phyloP scores from a whole-genome alignment of 116 monocot genomes.

The Zostera marina region DNA sequence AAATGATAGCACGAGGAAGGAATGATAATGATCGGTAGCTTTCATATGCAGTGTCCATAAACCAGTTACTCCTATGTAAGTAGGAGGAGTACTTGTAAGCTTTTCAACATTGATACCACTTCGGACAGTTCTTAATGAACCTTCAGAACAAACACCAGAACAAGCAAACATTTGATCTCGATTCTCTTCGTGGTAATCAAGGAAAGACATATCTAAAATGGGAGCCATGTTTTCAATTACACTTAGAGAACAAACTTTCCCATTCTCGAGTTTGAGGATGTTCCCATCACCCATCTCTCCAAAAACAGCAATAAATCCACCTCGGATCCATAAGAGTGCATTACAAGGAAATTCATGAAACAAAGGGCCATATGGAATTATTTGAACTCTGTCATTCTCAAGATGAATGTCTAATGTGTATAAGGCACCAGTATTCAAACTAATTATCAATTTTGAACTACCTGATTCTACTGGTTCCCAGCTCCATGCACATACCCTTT shows the following conservation, averaged over 20 bases:
- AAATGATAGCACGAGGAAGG: slow-evolving; percentile 93
- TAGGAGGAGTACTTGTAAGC: slow-evolving; percentile 51
- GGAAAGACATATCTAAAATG: slow-evolving; percentile 53
- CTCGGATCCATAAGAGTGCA: slow-evolving; percentile 52
- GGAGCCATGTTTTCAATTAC: slow-evolving; percentile 80
- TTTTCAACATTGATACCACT: slow-evolving; percentile 74
- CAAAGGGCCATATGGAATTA: slow-evolving; percentile 41
- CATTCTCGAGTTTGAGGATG: slow-evolving; percentile 58
- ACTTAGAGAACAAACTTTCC: slow-evolving; percentile 30
- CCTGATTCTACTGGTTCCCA: slow-evolving; percentile 52
- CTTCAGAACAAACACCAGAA: slow-evolving; percentile 73
- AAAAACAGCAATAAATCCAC: slow-evolving; percentile 55
- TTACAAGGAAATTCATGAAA: slow-evolving; percentile 54
- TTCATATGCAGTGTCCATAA: slow-evolving; percentile 79
- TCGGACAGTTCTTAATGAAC: slow-evolving; percentile 59
- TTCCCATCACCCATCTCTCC: slow-evolving; percentile 92
- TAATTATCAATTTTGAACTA: slow-evolving; percentile 50
- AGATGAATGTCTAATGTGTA: slow-evolving; percentile 44
- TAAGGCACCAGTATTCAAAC: slow-evolving; percentile 71
- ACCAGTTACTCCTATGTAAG: slow-evolving; percentile 80
- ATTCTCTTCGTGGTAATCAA: slow-evolving; percentile 66
- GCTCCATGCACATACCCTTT: slow-evolving; percentile 51
- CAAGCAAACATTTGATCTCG: slow-evolving; percentile 78
- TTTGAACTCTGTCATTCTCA: slow-evolving; percentile 23
- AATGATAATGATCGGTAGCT: slow-evolving; percentile 55